phyloP scores from a whole-genome alignment of 345 rosid genomes.

The Microthlaspi erraticum region DNA sequence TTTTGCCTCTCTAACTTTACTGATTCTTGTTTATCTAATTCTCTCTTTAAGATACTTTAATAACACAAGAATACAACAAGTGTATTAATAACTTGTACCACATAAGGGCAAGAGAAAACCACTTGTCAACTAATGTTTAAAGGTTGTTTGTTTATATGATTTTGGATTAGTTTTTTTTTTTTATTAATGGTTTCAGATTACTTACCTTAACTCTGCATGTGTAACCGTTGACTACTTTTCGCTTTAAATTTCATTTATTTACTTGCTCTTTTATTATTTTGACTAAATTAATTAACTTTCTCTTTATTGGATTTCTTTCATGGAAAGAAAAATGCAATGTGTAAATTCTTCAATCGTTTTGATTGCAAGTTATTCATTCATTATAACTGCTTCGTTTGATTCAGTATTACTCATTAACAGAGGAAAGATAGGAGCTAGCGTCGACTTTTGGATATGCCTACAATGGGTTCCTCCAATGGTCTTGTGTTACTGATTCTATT shows the following conservation, averaged over 20 bases:
- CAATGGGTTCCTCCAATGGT: not conserved
- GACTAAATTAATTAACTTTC: too few species aligned
- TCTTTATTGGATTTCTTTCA: too few species aligned
- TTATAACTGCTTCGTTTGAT: constrained; percentile 21
- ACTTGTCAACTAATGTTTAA: not conserved
- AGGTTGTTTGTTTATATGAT: not conserved
- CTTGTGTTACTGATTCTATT: constrained; percentile 4
- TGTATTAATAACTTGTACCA: not conserved
- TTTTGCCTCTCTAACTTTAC: not conserved
- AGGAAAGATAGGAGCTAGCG: not conserved
- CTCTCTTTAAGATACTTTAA: not conserved
- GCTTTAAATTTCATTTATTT: too few species aligned
- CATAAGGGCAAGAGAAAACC: not conserved
- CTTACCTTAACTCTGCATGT: too few species aligned
- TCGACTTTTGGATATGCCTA: constrained; percentile 3
- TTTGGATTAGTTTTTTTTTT: not conserved
- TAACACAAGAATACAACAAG: not conserved
- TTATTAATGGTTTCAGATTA: constrained; percentile 17
- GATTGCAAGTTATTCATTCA: too few species aligned
- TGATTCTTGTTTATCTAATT: not conserved
- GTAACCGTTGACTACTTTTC: too few species aligned
- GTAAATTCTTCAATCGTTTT: too few species aligned
- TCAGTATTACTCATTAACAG: constrained; percentile 1
- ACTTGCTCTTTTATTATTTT: too few species aligned
- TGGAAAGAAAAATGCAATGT: too few species aligned